Evolutionary conservation across 2,329 filamentous ascomycete species (phyloP).

Genomic region (Graphiopsis chlorocephala): DNA sequence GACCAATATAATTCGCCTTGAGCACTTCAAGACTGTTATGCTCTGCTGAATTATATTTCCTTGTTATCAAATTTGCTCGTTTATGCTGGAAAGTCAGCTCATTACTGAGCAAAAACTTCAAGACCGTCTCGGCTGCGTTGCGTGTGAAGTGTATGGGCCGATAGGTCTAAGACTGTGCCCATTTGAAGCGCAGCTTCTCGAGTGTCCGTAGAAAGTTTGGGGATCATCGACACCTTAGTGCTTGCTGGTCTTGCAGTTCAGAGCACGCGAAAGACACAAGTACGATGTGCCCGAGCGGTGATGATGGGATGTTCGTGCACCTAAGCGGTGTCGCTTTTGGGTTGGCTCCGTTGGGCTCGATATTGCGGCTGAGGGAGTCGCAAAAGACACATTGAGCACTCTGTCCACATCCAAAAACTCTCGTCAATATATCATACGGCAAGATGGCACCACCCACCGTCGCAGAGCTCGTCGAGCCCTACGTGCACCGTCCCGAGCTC

Average conservation of each 20-base stretch:
- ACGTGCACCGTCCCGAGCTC: slow-evolving; percentile 12
- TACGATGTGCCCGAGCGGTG: background rate
- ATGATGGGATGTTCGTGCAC: background rate
- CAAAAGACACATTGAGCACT: background rate
- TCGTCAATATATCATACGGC: background rate
- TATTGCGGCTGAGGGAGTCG: background rate
- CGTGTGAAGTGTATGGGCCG: background rate
- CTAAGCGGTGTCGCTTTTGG: slow-evolving; percentile 1
- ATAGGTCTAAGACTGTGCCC: background rate
- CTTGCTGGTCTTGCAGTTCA: background rate
- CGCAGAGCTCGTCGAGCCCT: slow-evolving; percentile 20
- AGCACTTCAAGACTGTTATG: background rate
- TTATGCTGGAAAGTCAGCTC: background rate
- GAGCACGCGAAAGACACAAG: background rate
- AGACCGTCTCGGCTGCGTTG: background rate
- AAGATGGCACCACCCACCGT: slow-evolving; percentile 13
- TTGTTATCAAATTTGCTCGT: background rate
- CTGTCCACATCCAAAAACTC: background rate
- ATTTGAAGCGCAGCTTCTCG: background rate
- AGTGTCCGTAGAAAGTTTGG: background rate
- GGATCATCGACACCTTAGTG: background rate
- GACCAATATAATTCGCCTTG: background rate
- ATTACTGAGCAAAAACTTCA: background rate
- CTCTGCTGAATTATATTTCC: background rate
- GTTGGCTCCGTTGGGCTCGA: background rate